Conservation (phyloP, 164 flowering plant species). For the Macadamia integrifolia region DNA sequence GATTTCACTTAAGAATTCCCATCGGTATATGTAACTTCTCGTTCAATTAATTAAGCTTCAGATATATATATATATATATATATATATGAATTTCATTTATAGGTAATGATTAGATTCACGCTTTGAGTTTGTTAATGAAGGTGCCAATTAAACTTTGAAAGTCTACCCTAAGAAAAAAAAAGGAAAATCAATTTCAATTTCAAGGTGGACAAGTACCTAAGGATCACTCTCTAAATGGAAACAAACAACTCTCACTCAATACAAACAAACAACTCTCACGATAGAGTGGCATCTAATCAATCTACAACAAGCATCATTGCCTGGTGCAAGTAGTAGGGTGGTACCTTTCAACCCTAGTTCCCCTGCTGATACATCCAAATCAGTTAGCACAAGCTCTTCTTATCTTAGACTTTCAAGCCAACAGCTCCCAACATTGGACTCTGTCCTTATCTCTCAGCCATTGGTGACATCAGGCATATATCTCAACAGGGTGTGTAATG, state of each 20-base stretch:
- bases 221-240: constrained; percentile 26
- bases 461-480: constrained; percentile 21
- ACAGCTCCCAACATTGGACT: constrained; percentile 30
- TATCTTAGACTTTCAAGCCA: constrained; percentile 27
- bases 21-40: no score
- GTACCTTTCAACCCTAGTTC: constrained; percentile 23
- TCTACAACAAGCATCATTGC: constrained; percentile 25
- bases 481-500: constrained; percentile 42
- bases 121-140: no score
- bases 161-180: no score
- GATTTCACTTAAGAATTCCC: no score
- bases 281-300: constrained; percentile 26
- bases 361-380: constrained; percentile 29
- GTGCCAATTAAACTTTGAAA: no score
- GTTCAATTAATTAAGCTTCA: no score
- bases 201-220: constrained; percentile 32
- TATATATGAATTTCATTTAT: no score
- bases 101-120: no score
- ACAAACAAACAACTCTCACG: constrained; percentile 21
- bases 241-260: constrained; percentile 27
- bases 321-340: constrained; percentile 22
- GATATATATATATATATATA: no score
- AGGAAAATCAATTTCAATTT: constrained; percentile 36
- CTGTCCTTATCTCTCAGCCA: constrained; percentile 29
- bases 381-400: constrained; percentile 13